Evolutionary conservation across 2,329 filamentous ascomycete species (phyloP), one percentile per base, ranked within the genome.

Genomic region (Aspergillus neotritici): DNA sequence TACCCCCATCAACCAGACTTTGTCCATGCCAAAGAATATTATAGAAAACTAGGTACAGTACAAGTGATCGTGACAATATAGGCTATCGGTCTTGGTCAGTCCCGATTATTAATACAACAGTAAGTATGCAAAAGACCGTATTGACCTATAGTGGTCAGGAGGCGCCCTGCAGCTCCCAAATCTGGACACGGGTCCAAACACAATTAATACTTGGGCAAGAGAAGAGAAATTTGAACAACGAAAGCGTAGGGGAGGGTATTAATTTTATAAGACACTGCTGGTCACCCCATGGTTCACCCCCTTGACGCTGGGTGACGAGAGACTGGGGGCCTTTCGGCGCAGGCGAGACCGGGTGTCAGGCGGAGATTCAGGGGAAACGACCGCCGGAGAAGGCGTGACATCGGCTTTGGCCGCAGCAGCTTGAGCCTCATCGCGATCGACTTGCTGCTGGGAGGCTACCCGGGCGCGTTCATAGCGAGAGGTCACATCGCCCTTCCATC

Each of bases 401-500:
- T 60, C 64, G 11, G 49, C 60, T 7, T 62, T 60, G 13, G 40
- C 31, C 28, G 41, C 45, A 13, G 35, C 11, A 5, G 28, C 41
- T 4, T 34, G 34, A 28, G 25, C 38, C 13, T 47, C 46, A 34
- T 79, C 75, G 14, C 70, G 64, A 32, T 80, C 75, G 4, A 79
- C 51, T 52, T 78, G 76, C 52, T 73, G 75, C 58, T 82, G 76
- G 3, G 79, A 79, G 2, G 72, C 69, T 14, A 74, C 66, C 25
- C 75, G 72, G 25, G 74, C 70, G 36, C 76, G 71, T 61, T 81
- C 77, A 49, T 83, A 83, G 40, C 78, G 73, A 30, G 73, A 71
- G 51, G 68, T 73, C 30, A 77, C 78, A 58, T 80, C 80, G 38
- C 87, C 87, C 47, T 78, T 80, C 83, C 89, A 96, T 67, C 81